Conservation (phyloP, 2,329 filamentous ascomycete species). For the Fusarium anthophilum region DNA sequence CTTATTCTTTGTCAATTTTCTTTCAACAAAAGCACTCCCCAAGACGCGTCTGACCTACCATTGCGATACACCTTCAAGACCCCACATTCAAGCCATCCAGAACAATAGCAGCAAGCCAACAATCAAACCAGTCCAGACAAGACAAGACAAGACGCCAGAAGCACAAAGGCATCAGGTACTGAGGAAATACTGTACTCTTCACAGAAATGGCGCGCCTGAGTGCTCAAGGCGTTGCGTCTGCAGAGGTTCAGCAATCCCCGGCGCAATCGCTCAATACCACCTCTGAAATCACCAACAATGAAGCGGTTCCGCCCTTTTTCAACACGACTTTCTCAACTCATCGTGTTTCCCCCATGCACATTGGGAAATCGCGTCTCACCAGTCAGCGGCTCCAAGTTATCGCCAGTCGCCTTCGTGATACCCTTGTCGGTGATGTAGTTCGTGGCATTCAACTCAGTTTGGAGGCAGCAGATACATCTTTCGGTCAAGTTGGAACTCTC, state of each 20-base stretch:
- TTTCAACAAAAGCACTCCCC: background rate
- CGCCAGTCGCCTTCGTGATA: constrained; percentile 61
- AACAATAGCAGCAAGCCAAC: background rate
- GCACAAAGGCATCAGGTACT: background rate
- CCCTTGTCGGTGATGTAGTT: constrained; percentile 67
- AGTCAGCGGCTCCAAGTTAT: constrained; percentile 53
- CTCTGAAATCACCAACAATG: constrained; percentile 15
- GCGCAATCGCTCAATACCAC: constrained; percentile 20
- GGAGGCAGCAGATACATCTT: constrained; percentile 52
- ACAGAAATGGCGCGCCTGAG: constrained; percentile 37
- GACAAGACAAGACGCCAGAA: background rate
- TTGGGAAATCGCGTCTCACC: constrained; percentile 54
- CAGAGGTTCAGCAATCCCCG: constrained; percentile 28
- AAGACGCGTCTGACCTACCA: background rate
- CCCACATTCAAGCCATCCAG: background rate
- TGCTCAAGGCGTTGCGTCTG: constrained; percentile 24
- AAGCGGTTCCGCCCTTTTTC: constrained; percentile 57
- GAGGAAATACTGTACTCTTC: no score
- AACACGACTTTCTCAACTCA: constrained; percentile 68
- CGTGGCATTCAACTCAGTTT: constrained; percentile 66
- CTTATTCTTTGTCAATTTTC: background rate
- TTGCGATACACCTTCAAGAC: background rate
- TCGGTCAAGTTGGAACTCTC: constrained; percentile 54
- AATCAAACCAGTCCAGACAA: background rate
- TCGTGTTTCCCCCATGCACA: constrained; percentile 63